Evolutionary conservation across 306 rosid species (phyloP), one percentile per base, ranked within the genome.

Genomic region (Neltuma alba): DNA sequence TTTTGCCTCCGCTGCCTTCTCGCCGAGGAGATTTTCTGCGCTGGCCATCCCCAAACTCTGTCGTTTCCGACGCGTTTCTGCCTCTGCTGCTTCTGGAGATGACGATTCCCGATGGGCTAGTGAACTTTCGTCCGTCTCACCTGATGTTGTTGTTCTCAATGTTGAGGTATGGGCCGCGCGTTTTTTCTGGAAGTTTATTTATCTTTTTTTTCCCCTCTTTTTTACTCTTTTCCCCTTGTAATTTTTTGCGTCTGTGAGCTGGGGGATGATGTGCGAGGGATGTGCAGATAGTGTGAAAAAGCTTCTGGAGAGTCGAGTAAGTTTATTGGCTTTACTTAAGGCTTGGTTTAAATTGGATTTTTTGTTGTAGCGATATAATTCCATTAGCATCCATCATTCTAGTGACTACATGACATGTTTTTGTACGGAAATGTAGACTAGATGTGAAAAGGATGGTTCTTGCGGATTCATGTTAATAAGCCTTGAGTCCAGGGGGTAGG

Each of bases 211-310:
- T 16, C 1, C 70, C 9, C 6, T 65, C 3, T 75, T 15, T 44
- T n/a, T n/a, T 52, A n/a, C 12, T 45, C 20, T 48, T 52, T 20
- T 20, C 23, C 25, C 27, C 70, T 9, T 14, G 30, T 13, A 12
- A 25, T 21, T 14, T 64, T 69, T 57, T n/a, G 11, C 21, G 20
- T 37, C 20, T 34, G 5, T 31, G 68, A 31, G 64, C 37, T 33
- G 81, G 87, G 94, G 92, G 30, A 90, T 90, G 94, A 81, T 84
- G 70, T 94, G 98, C 45, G 96, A 87, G 27, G 98, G 97, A 8
- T 92, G 98, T 80, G 92, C 94, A 12, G 84, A 83, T 23, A 94
- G 89, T 77, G 98, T 94, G 80, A 89, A 91, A 79, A 90, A 85
- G 68, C 83, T 91, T 77, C 80, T 94, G 4, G 96, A 92, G 84